phyloP scores from a whole-genome alignment of 192 early-diverging fungal species.

The Backusella westeae region DNA sequence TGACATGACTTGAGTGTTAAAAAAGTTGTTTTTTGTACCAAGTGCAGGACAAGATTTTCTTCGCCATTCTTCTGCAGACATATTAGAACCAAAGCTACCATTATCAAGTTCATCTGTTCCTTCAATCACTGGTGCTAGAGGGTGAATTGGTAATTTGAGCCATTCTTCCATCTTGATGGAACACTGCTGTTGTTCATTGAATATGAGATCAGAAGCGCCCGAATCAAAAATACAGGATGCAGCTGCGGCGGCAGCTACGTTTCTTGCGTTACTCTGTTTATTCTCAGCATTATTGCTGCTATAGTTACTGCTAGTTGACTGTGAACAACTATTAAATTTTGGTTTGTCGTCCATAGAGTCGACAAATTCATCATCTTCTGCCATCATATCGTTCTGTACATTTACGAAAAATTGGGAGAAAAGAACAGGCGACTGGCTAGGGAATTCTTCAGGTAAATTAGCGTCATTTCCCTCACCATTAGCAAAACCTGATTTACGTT shows the following conservation, averaged over 20 bases:
- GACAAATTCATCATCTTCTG: background rate
- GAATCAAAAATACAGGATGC: slow-evolving; percentile 10
- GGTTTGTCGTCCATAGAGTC: background rate
- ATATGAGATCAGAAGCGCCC: background rate
- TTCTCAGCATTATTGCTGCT: background rate
- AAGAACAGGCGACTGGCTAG: background rate
- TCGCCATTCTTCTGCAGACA: slow-evolving; percentile 12
- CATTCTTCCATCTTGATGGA: slow-evolving; percentile 9
- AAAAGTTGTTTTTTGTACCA: background rate
- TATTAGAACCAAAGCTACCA: background rate
- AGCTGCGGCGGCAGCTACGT: background rate
- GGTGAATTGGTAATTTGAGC: slow-evolving; percentile 12
- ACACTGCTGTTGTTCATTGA: background rate
- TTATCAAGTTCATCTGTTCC: background rate
- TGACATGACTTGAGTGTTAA: background rate
- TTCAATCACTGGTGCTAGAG: slow-evolving; percentile 10
- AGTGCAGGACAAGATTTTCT: slow-evolving; percentile 15
- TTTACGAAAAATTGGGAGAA: slow-evolving; percentile 19
- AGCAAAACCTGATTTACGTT: slow-evolving; percentile 6
- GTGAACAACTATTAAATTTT: background rate
- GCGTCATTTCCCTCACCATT: background rate
- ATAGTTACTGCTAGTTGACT: background rate
- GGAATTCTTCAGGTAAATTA: background rate
- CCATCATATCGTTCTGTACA: background rate
- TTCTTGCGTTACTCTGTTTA: slow-evolving; percentile 9